Evolutionary conservation across 2,329 filamentous ascomycete species (phyloP).

Genomic region (Rachicladosporium sp.): DNA sequence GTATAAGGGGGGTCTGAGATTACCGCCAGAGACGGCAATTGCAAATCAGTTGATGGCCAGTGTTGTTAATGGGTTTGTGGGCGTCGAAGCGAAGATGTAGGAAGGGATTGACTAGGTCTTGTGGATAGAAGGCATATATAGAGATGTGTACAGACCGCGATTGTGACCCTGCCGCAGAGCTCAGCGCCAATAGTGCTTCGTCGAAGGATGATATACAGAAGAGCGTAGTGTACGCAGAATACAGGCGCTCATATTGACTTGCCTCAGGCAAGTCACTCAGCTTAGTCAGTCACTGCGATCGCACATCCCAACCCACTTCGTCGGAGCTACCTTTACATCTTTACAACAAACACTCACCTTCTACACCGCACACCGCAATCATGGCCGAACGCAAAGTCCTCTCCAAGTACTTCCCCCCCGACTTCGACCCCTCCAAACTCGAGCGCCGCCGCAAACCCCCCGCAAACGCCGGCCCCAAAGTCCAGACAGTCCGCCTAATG

Average conservation of each 20-base stretch:
- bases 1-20: slow-evolving; percentile 62
- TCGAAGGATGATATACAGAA: too few species aligned
- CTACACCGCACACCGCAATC: slow-evolving; percentile 9
- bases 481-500: slow-evolving; percentile 84
- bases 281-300: background rate
- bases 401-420: slow-evolving; percentile 53
- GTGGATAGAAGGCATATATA: too few species aligned
- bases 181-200: too few species aligned
- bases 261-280: background rate
- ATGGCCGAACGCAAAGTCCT: slow-evolving; percentile 86
- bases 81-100: slow-evolving; percentile 34
- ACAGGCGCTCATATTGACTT: background rate
- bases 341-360: background rate
- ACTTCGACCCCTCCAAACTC: slow-evolving; percentile 84
- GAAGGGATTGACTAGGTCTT: background rate
- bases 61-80: slow-evolving; percentile 63
- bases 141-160: too few species aligned
- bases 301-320: background rate
- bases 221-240: too few species aligned
- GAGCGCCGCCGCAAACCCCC: slow-evolving; percentile 46
- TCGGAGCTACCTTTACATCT: slow-evolving; percentile 1
- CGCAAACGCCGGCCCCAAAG: slow-evolving; percentile 63
- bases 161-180: too few species aligned
- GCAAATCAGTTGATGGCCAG: slow-evolving; percentile 77
- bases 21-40: slow-evolving; percentile 82